Conservation (phyloP, 306 rosid genomes). For the Medicago lupulina region DNA sequence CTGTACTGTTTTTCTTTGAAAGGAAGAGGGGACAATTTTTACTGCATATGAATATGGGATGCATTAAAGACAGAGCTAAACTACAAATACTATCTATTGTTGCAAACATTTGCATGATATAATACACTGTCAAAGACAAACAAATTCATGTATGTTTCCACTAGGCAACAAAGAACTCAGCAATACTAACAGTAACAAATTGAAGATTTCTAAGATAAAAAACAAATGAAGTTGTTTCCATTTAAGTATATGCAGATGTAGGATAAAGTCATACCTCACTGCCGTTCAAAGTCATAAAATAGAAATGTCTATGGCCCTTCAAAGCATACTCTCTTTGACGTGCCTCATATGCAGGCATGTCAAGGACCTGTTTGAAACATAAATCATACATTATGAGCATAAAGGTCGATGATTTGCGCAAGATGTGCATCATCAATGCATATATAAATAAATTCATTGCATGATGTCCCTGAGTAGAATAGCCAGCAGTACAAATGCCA, state of each 20-base stretch:
- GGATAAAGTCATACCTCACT: slow-evolving; percentile 74
- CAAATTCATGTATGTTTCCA: neutral
- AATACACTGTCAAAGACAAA: slow-evolving; percentile 21
- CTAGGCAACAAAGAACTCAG: neutral
- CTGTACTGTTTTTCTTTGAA: neutral
- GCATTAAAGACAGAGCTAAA: neutral
- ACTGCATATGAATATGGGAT: slow-evolving; percentile 5
- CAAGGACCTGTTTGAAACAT: slow-evolving; percentile 79
- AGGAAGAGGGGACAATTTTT: slow-evolving; percentile 25
- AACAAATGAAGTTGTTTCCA: slow-evolving; percentile 16
- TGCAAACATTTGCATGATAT: slow-evolving; percentile 9
- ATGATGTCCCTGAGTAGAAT: slow-evolving; percentile 15
- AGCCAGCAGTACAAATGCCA: slow-evolving; percentile 14
- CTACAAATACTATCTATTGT: slow-evolving; percentile 1
- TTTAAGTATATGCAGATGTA: slow-evolving; percentile 8
- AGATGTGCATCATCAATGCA: slow-evolving; percentile 15
- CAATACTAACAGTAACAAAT: slow-evolving; percentile 17
- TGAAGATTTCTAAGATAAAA: neutral
- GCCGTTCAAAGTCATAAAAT: slow-evolving; percentile 96
- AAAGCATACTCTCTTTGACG: slow-evolving; percentile 93
- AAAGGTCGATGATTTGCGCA: no score
- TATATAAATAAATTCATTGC: neutral
- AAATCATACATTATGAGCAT: no score
- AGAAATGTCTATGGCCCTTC: slow-evolving; percentile 97
- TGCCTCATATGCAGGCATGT: slow-evolving; percentile 79